Evolutionary conservation across 2,329 filamentous ascomycete species (phyloP).

Genomic region (Aureobasidium lini): DNA sequence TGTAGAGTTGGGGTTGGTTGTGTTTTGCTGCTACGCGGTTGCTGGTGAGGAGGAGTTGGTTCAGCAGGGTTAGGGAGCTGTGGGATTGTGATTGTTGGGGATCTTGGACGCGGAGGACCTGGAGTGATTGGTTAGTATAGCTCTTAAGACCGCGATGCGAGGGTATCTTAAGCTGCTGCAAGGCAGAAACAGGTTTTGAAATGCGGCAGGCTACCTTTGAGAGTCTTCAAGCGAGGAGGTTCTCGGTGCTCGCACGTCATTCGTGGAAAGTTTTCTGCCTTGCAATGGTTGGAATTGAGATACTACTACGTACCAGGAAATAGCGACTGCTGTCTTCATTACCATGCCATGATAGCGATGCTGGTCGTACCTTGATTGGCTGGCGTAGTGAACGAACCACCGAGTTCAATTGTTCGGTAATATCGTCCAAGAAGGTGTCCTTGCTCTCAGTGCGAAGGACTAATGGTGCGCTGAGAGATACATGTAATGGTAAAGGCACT

Average conservation of each 20-base stretch:
- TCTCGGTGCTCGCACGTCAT: no score
- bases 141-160: no score
- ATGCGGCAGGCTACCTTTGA: no score
- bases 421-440: conserved; percentile 54
- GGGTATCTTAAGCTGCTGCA: no score
- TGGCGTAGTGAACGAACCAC: conserved; percentile 14
- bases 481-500: conserved; percentile 72
- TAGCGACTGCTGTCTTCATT: conserved; percentile 64
- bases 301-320: conserved; percentile 53
- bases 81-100: background rate
- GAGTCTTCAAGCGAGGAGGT: no score
- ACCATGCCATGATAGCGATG: conserved; percentile 53
- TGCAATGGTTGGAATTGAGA: no score
- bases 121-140: no score
- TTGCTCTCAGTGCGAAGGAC: conserved; percentile 66
- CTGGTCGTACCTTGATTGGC: conserved; percentile 39
- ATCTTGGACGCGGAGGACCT: background rate
- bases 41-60: conserved; percentile 54
- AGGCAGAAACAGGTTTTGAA: no score
- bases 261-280: no score
- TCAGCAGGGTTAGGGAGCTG: conserved; percentile 28
- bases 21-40: conserved; percentile 56
- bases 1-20: conserved; percentile 65
- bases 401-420: conserved; percentile 32
- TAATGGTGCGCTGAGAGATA: conserved; percentile 81